Conservation (phyloP, 495 filamentous ascomycete genomes). For the Penicillium robsamsonii region DNA sequence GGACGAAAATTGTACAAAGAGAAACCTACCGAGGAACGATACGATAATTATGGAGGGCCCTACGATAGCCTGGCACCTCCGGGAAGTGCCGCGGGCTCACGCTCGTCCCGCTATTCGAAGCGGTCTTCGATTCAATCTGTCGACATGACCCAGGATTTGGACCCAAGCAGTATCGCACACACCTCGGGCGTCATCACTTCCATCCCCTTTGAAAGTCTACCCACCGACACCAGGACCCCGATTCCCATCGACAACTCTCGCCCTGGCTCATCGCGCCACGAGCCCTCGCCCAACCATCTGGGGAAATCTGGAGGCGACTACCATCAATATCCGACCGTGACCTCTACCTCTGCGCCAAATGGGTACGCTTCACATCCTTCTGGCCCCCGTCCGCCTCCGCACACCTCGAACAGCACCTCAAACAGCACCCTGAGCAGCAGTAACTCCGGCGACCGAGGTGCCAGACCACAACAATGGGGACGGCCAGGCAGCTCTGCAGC, state of each 20-base stretch:
- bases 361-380: slow-evolving; percentile 57
- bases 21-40: slow-evolving; percentile 55
- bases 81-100: slow-evolving; percentile 60
- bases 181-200: slow-evolving; percentile 85
- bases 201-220: slow-evolving; percentile 82
- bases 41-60: slow-evolving; percentile 53
- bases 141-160: slow-evolving; percentile 51
- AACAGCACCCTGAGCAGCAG: slow-evolving; percentile 66
- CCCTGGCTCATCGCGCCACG: slow-evolving; percentile 63
- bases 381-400: slow-evolving; percentile 69
- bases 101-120: slow-evolving; percentile 77
- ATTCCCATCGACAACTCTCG: slow-evolving; percentile 74
- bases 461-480: slow-evolving; percentile 73
- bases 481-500: slow-evolving; percentile 53
- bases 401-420: slow-evolving; percentile 52
- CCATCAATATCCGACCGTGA: slow-evolving; percentile 84
- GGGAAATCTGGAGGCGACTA: slow-evolving; percentile 76
- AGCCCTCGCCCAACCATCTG: slow-evolving; percentile 76
- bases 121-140: slow-evolving; percentile 73
- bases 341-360: slow-evolving; percentile 46
- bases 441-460: slow-evolving; percentile 60
- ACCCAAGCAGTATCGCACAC: slow-evolving; percentile 60
- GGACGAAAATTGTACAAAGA: slow-evolving; percentile 74
- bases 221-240: slow-evolving; percentile 64
- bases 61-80: slow-evolving; percentile 48